Conservation (phyloP, 768 basidiomycete species). For the Lactifluus hygrophoroides region DNA sequence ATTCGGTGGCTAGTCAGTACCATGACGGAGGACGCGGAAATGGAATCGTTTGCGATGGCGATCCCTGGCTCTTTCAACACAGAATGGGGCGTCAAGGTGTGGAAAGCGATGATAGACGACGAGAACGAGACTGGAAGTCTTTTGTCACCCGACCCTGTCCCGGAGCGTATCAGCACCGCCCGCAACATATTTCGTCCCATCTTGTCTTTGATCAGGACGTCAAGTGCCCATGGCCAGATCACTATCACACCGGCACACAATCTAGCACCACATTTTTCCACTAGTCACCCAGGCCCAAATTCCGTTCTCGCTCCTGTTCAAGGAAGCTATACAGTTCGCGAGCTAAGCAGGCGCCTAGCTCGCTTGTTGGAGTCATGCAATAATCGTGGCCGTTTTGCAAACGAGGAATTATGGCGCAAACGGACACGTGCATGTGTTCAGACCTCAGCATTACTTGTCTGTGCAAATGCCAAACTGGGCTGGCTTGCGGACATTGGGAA, state of each 20-base stretch:
- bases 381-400: background rate
- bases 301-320: background rate
- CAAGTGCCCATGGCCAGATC: background rate
- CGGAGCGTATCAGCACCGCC: background rate
- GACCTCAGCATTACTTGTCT: background rate
- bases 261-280: background rate
- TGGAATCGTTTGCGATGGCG: background rate
- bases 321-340: background rate
- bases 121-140: background rate
- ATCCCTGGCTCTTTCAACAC: conserved; percentile 12
- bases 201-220: background rate
- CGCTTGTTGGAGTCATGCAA: conserved; percentile 6
- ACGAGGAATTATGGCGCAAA: background rate
- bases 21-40: background rate
- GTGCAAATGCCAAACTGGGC: background rate
- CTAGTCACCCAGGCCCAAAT: background rate
- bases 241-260: background rate
- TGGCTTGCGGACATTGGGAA: conserved; percentile 9
- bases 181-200: background rate
- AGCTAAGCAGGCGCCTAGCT: conserved; percentile 2
- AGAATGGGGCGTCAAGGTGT: conserved; percentile 5
- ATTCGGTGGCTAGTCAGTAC: background rate
- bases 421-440: conserved; percentile 4
- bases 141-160: background rate
- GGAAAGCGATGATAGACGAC: background rate